A percentile compares a stretch with the other conserved stretches of the same genome.
These are phyloP conservation scores for Boletus pseudo-olivaceus DNA, from an alignment of 768 basidiomycete genomes.

Conservation along the genomic window DNA sequence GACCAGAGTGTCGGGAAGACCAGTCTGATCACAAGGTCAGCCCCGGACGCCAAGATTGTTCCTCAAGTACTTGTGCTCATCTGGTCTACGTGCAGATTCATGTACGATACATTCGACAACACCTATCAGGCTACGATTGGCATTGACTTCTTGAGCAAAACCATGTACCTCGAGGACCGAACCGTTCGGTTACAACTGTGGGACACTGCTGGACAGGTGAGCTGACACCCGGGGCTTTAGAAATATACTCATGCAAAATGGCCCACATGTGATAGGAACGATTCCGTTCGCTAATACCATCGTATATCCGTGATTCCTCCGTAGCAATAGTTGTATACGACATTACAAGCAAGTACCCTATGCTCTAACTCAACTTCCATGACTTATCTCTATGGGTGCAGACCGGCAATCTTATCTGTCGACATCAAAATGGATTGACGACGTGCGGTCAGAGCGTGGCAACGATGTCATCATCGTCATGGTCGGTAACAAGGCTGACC, in stretches of 20 bases:
- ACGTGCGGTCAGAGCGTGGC: constrained; percentile 95
- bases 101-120: constrained; percentile 99
- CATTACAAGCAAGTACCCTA: constrained; percentile 78
- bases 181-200: constrained; percentile 96
- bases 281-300: constrained; percentile 95
- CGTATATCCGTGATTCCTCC: constrained; percentile 97
- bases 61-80: constrained; percentile 1
- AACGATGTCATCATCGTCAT: constrained; percentile 98
- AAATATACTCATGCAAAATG: constrained; percentile 1
- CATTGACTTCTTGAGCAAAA: constrained; percentile 99
- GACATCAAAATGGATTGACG: constrained; percentile 99
- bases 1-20: constrained; percentile 99
- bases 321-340: constrained; percentile 99
- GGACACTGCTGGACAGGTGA: constrained; percentile 96
- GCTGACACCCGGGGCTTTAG: constrained; percentile 10
- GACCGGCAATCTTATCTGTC: constrained; percentile 98
- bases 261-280: constrained; percentile 62
- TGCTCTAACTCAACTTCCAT: constrained; percentile 1
- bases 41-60: constrained; percentile 9
- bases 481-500: constrained; percentile 98
- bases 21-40: constrained; percentile 90
- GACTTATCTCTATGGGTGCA: constrained; percentile 30
- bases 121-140: constrained; percentile 98
- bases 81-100: constrained; percentile 57
- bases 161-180: constrained; percentile 98